Percentiles rank a stretch among this genome's conserved stretches.
phyloP scores from a whole-genome alignment of 2,329 filamentous ascomycete species.

The Fusarium odoratissimum region DNA sequence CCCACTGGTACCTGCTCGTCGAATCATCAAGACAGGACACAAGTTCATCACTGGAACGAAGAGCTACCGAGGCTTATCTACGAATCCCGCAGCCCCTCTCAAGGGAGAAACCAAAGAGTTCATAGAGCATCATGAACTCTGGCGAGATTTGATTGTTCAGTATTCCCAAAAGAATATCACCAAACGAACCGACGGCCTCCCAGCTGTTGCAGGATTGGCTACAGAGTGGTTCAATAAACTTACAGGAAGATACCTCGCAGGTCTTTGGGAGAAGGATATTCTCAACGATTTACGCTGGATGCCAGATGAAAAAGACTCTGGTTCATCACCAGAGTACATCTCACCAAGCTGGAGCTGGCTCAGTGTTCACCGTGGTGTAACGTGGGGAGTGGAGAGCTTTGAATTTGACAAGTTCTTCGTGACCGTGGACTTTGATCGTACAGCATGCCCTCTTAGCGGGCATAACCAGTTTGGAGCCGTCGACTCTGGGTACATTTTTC shows the following conservation, averaged over 20 bases:
- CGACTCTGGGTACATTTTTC: conserved; percentile 32
- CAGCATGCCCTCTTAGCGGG: conserved; percentile 8
- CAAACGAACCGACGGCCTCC: conserved; percentile 34
- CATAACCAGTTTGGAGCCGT: conserved; percentile 36
- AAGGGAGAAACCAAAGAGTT: conserved; percentile 7
- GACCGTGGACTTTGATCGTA: conserved; percentile 16
- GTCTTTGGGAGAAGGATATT: conserved; percentile 40
- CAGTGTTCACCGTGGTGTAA: conserved; percentile 38
- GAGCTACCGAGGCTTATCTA: not conserved
- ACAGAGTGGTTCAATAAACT: conserved; percentile 26
- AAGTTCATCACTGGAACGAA: conserved; percentile 27
- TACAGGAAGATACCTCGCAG: conserved; percentile 42
- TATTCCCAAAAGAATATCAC: conserved; percentile 42
- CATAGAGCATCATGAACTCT: conserved; percentile 32
- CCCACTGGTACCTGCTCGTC: conserved; percentile 25
- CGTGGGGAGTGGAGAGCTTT: conserved; percentile 32
- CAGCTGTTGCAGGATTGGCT: conserved; percentile 43
- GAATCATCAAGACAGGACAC: conserved; percentile 40
- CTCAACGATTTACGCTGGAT: conserved; percentile 36
- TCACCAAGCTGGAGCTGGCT: conserved; percentile 46
- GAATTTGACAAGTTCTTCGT: conserved; percentile 23
- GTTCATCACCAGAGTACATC: not conserved
- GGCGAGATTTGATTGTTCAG: conserved; percentile 41
- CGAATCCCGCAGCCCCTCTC: not conserved
- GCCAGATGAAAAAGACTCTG: conserved; percentile 21